Evolutionary conservation across 345 rosid genomes (phyloP).

Genomic region (Kernera saxatilis): DNA sequence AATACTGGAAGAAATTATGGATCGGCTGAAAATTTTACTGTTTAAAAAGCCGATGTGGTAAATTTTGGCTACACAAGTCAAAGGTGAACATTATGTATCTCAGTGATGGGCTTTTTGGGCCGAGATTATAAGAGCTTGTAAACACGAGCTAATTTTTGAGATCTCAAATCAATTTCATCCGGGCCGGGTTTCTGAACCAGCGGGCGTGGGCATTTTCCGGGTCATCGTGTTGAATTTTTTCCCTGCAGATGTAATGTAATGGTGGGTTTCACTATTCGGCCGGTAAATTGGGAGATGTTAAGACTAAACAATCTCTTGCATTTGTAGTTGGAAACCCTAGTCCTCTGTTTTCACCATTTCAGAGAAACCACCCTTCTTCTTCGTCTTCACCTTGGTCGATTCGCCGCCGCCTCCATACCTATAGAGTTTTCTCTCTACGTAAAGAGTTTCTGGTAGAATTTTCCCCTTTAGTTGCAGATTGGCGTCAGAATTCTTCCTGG

Average conservation of each 20-base stretch:
- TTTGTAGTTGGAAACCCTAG: constrained; percentile 12
- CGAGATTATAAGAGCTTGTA: not conserved
- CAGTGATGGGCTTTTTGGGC: not conserved
- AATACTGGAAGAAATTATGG: too few species aligned
- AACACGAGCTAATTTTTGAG: not conserved
- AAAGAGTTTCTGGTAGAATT: constrained; percentile 14
- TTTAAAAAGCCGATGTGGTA: too few species aligned
- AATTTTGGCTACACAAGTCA: too few species aligned
- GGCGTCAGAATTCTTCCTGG: not conserved
- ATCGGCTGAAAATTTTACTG: too few species aligned
- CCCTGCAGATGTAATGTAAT: not conserved
- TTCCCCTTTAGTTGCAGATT: constrained; percentile 25
- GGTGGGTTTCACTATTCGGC: constrained; percentile 1
- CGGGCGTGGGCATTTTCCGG: not conserved
- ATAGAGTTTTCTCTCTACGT: not conserved
- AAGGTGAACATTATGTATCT: too few species aligned
- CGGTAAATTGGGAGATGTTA: constrained; percentile 11
- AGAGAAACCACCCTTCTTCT: not conserved
- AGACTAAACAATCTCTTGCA: not conserved
- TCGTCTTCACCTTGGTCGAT: not conserved
- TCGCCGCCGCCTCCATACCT: not conserved
- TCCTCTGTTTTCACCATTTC: constrained; percentile 9
- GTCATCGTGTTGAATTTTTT: not conserved
- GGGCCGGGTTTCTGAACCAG: constrained; percentile 7
- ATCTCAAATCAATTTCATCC: not conserved